Base-by-base conservation (phyloP, 1,139 yeast species). In the Arxiozyma heterogenica region DNA sequence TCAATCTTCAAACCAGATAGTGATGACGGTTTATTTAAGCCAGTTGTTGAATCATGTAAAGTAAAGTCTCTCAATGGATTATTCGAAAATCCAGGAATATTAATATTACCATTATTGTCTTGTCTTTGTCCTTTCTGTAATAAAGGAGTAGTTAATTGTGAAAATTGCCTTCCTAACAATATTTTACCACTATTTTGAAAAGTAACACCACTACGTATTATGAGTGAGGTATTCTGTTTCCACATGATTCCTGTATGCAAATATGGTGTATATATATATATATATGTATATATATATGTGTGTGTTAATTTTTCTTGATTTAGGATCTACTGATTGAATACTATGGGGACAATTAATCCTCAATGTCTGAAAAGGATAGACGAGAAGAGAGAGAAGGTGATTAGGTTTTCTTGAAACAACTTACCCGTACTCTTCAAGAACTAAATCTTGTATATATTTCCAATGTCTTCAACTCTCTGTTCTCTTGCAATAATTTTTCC, bases 51-150 rank as follows among this genome's bases (percentile, higher is more conserved):
- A 15, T 22, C 23, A 34, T 46, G 42, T 38, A 46, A 34, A 15
- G 49, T 22, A 18, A 46, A 46, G 8, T 46, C 49, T 46, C 49
- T 38, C 18, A 46, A 46, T 38, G 49, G 49, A 38, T 46, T 46
- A 22, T 46, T 34, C 38, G 49, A 34, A 22, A 46, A 20, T 15
- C 42, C 42, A 46, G 49, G 42, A 7, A 46, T 20, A 6, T 18
- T 20, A 11, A 41, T 34, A 25, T 8, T 18, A 20, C 9, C 17
- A 42, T 18, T 20, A 12, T 9, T 30, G 11, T 30, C 39, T 34
- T 15, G 48, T 20, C 41, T n/a, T 12, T 15, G 39, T 12, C 6
- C 25, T 11, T 45, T 25, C 34, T 45, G 49, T 46, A 34, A 38
- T 22, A 46, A 17, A 4, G 20, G 20, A 17, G 18, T 7, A 34